Conservation (phyloP, 805 yeast species). For the Metschnikowia continentalis region DNA sequence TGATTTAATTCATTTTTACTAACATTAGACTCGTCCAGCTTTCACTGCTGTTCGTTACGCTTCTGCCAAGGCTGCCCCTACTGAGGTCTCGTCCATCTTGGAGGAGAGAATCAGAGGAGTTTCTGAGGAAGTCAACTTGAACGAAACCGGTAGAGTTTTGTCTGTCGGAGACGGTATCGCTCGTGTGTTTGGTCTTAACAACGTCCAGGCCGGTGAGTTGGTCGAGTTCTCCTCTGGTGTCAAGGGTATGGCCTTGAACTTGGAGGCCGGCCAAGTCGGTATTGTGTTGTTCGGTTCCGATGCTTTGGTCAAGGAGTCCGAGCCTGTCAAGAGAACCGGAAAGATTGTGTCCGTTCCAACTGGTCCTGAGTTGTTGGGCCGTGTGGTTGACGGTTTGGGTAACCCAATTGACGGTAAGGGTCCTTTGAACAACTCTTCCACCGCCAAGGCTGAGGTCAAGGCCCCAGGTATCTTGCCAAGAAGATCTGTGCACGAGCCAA, state of each 20-base stretch:
- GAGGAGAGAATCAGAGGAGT: slow-evolving; percentile 99
- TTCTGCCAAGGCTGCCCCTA: slow-evolving; percentile 96
- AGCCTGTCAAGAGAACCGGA: slow-evolving; percentile 99
- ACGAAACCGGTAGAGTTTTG: slow-evolving; percentile 99
- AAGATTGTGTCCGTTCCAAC: slow-evolving; percentile 98
- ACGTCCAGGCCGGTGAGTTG: slow-evolving; percentile 99
- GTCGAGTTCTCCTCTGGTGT: slow-evolving; percentile 99
- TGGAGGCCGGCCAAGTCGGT: slow-evolving; percentile 99
- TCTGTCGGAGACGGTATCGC: slow-evolving; percentile 99
- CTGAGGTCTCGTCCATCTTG: slow-evolving; percentile 97
- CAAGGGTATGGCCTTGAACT: slow-evolving; percentile 99
- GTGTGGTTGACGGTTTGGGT: slow-evolving; percentile 99
- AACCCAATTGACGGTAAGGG: slow-evolving; percentile 99
- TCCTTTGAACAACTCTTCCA: slow-evolving; percentile 80
- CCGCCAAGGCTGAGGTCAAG: slow-evolving; percentile 96
- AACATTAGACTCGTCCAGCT: slow-evolving; percentile 68
- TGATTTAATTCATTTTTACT: slow-evolving; percentile 15
- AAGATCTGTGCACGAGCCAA: slow-evolving; percentile 97
- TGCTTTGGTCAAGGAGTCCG: slow-evolving; percentile 98
- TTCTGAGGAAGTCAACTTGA: slow-evolving; percentile 92
- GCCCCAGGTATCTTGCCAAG: slow-evolving; percentile 99
- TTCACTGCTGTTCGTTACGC: slow-evolving; percentile 77
- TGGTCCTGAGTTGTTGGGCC: slow-evolving; percentile 96
- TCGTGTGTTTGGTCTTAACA: slow-evolving; percentile 99
- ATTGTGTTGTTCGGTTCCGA: slow-evolving; percentile 99